Conservation (phyloP, 371 early-diverging fungal genomes). For the Dinochytrium kinnereticum region DNA sequence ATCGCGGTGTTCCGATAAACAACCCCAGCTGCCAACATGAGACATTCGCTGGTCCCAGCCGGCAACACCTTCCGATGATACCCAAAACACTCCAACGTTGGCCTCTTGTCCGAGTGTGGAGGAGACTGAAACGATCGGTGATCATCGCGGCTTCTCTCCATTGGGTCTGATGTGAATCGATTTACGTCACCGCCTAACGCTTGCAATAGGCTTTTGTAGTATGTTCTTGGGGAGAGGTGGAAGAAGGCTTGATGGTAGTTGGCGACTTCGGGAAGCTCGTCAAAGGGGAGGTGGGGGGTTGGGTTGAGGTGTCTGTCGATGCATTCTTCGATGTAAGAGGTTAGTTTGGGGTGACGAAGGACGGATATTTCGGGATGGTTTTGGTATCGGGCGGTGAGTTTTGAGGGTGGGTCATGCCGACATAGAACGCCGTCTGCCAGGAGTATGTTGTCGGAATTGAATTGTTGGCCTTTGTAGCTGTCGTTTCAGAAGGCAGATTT, state of each 20-base stretch:
- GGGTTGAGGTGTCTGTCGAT: neutral
- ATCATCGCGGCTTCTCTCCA: neutral
- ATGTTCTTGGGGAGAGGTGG: neutral
- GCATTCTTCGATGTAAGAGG: neutral
- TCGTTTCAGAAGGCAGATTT: neutral
- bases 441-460: neutral
- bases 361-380: too few species aligned
- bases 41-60: neutral
- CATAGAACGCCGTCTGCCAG: neutral
- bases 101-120: neutral
- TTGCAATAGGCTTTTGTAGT: neutral
- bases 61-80: neutral
- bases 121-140: neutral
- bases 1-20: neutral
- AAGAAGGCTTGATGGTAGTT: neutral
- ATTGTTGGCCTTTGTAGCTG: neutral
- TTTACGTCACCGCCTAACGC: too few species aligned
- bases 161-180: neutral
- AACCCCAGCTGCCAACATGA: neutral
- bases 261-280: neutral
- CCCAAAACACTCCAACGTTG: neutral
- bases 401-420: neutral
- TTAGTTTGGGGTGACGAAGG: too few species aligned
- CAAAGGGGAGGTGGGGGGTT: neutral
- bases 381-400: neutral